Base-by-base conservation (phyloP, 768 basidiomycete genomes). In the Boletus patriciae region DNA sequence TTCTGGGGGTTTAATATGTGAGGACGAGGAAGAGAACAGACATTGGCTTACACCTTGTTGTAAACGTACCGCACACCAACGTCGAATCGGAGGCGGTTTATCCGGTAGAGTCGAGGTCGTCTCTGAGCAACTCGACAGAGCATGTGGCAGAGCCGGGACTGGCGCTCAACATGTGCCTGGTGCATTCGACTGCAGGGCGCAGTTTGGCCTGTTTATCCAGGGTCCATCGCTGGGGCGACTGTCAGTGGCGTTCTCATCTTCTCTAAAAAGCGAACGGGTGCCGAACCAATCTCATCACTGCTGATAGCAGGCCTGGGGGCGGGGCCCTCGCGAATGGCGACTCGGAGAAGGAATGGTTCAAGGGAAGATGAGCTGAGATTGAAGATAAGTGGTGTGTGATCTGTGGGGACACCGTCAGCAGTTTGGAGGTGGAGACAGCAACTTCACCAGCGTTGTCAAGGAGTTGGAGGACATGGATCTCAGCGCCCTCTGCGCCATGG, bases 41-140 rank as follows among this genome's bases (percentile, higher is more conserved):
- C 79, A 42, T 80, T 79, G 31, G 68, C 63, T 15, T 79, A 77
- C 47, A 90, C 81, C 55, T 78, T 70, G 50, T 76, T 73, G 69
- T 92, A 92, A 23, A 90, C 75, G 10, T 83, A 62, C 18, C 83
- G 74, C 2, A 81, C 81, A 63, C 86, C 77, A 70, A 87, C 78
- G 60, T 87, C 86, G 60, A 79, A 80, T 10, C 82, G 78, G 58
- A 83, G 71, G 10, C 80, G 75, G 58, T 81, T 84, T 67, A 86
- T 80, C 85, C 88, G 4, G 90, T 94, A 68, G 87, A 93, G 73
- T 99, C 96, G 37, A 91, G 69, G 1, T 95, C 96, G 55, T 96
- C 94, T 72, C 95, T 96, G 63, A 99, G 81, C 0, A 90, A 92
- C 74, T 97, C 94, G 61, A 99, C 90, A 16, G 90, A 89, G 74